phyloP scores from a whole-genome alignment of 768 basidiomycete species.

The Chalciporus piperatus region DNA sequence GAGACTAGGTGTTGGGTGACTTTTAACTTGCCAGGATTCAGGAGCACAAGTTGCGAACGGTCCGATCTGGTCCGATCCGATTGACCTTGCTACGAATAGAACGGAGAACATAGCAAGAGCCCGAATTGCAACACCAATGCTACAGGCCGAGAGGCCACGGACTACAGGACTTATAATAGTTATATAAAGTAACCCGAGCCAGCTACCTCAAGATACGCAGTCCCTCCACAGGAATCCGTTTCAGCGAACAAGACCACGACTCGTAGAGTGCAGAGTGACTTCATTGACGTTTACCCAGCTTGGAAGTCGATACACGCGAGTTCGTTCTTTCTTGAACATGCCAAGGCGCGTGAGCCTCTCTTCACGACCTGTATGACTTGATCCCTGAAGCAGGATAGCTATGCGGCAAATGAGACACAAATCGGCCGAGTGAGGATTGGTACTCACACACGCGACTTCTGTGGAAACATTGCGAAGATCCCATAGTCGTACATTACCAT shows the following conservation, averaged over 20 bases:
- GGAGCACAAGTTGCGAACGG: background rate
- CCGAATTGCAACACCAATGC: no score
- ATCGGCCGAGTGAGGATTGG: background rate
- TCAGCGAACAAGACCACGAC: background rate
- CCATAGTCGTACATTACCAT: slow-evolving; percentile 45
- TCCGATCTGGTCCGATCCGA: no score
- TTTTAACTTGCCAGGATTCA: no score
- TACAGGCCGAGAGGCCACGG: no score
- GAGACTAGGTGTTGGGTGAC: no score
- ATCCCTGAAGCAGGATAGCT: slow-evolving; percentile 36
- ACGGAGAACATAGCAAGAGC: background rate
- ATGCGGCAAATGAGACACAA: background rate
- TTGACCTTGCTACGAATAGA: no score
- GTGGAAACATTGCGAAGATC: slow-evolving; percentile 41
- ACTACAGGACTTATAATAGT: no score
- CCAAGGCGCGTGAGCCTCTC: slow-evolving; percentile 33
- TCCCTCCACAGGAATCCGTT: background rate
- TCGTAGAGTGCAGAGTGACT: no score
- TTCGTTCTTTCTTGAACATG: slow-evolving; percentile 39
- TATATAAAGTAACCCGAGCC: background rate
- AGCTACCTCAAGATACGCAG: no score
- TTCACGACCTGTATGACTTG: slow-evolving; percentile 40
- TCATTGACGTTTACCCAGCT: slow-evolving; percentile 17
- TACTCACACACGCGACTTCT: slow-evolving; percentile 24
- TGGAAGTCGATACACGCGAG: slow-evolving; percentile 25